Base-by-base conservation (phyloP, 495 filamentous ascomycete species). In the Endocarpon pusillum region DNA sequence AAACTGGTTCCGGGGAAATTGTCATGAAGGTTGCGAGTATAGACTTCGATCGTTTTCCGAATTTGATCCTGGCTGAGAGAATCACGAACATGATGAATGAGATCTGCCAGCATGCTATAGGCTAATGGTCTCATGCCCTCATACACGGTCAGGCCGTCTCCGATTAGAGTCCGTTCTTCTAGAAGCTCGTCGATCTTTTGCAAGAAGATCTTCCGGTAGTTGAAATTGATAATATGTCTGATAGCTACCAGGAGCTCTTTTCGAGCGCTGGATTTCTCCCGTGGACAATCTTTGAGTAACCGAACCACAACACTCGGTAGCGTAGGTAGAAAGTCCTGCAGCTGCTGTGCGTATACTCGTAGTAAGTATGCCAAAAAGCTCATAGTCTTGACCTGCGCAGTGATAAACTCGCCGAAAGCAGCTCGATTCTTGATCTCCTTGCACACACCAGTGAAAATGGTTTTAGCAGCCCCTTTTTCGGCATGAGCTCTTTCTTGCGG, bases 321-420 rank as follows among this genome's bases (percentile, higher is more conserved):
- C 1, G 72, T 77, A 0, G 78, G 78, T 32, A 99, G 59, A 47
- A 96, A 99, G 45, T 96, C 91, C 9, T 74, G 70, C 0, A 99
- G 63, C 37, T 93, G 81, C 25, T 80, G 72, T 12, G 84, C 74
- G 51, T 94, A 94, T 24, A 85, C 74, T 17, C 91, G 67, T 18
- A 99, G 66, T 3, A 99, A 59, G 52, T 96, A 99, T 1, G 91
- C 91, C 42, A 99, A 55, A 47, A 99, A 99, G 43, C 83, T 93
- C 91, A 99, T 96, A 0, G 89, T 96, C 66, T 99, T 99, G 27
- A 99, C 89, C 54, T 99, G 91, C 1, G 84, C 85, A 0, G 82
- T 94, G 35, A 99, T 87, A 39, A 99, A 86, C 38, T 99, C 91
- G 2, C 91, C 91, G 59, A 94, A 99, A 4, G 87, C 91, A 14